These are phyloP conservation scores for Candida railenensis DNA, from an alignment of 805 yeast species.

Conservation along the genomic window DNA sequence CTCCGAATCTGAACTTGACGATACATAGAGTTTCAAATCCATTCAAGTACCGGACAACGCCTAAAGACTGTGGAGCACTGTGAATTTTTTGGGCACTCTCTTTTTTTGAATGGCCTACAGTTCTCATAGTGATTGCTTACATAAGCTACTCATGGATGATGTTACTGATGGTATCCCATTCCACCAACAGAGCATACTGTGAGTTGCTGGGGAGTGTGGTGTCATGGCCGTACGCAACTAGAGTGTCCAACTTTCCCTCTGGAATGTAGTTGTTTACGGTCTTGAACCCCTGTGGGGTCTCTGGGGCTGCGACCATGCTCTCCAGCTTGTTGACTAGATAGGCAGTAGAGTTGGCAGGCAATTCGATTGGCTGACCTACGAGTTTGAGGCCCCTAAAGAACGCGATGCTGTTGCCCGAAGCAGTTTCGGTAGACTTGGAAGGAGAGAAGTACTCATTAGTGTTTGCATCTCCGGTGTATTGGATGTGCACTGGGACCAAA, in stretches of 20 bases:
- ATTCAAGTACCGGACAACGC: not conserved
- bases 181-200: conserved; percentile 26
- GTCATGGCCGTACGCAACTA: conserved; percentile 34
- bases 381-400: conserved; percentile 37
- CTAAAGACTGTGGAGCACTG: no score
- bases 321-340: conserved; percentile 27
- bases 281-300: conserved; percentile 13
- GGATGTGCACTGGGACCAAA: conserved; percentile 26
- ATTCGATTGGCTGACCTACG: conserved; percentile 21
- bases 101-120: no score
- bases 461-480: conserved; percentile 30
- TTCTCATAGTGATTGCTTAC: conserved; percentile 2
- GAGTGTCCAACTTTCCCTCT: conserved; percentile 21
- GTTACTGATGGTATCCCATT: conserved; percentile 27
- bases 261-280: conserved; percentile 21
- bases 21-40: conserved; percentile 3
- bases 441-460: conserved; percentile 31
- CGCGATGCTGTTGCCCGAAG: conserved; percentile 16
- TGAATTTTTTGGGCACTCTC: no score
- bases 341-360: conserved; percentile 18
- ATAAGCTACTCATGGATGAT: conserved; percentile 18
- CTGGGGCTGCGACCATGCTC: conserved; percentile 11
- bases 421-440: conserved; percentile 17
- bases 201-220: conserved; percentile 15
- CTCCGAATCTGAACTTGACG: conserved; percentile 6